Conservation (phyloP, 306 rosid species). For the Cucumis cinereus region DNA sequence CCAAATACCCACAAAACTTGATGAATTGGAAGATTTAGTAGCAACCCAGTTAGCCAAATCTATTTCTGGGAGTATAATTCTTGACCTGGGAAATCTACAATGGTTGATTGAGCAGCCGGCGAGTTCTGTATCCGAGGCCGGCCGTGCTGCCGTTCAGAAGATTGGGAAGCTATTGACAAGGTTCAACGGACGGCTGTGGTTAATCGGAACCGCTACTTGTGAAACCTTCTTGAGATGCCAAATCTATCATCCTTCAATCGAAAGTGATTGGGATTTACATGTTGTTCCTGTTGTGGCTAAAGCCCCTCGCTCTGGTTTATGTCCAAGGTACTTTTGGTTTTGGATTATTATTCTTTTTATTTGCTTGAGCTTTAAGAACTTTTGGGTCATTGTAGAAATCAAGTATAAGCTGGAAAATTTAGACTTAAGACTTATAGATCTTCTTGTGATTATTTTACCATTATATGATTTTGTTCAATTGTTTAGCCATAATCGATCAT, state of each 20-base stretch:
- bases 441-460: neutral
- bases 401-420: neutral
- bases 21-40: slow-evolving; percentile 49
- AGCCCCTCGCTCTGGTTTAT: slow-evolving; percentile 46
- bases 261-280: slow-evolving; percentile 96
- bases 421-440: neutral
- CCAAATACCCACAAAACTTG: slow-evolving; percentile 35
- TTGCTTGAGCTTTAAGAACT: neutral
- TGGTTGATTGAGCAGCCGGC: slow-evolving; percentile 76
- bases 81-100: slow-evolving; percentile 76
- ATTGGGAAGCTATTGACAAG: slow-evolving; percentile 47
- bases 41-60: slow-evolving; percentile 27
- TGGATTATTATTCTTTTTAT: slow-evolving; percentile 5
- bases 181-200: slow-evolving; percentile 54
- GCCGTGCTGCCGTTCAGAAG: slow-evolving; percentile 63
- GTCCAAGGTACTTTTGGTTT: slow-evolving; percentile 40
- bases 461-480: neutral
- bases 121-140: slow-evolving; percentile 47
- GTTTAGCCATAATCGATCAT: neutral
- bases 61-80: slow-evolving; percentile 32
- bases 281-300: slow-evolving; percentile 67
- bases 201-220: slow-evolving; percentile 89
- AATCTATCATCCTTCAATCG: slow-evolving; percentile 92
- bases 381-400: neutral
- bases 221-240: slow-evolving; percentile 97